These are phyloP conservation scores for Phytophthora colocasiae DNA, from an alignment of 352 stramenopile genomes.

Conservation along the genomic window DNA sequence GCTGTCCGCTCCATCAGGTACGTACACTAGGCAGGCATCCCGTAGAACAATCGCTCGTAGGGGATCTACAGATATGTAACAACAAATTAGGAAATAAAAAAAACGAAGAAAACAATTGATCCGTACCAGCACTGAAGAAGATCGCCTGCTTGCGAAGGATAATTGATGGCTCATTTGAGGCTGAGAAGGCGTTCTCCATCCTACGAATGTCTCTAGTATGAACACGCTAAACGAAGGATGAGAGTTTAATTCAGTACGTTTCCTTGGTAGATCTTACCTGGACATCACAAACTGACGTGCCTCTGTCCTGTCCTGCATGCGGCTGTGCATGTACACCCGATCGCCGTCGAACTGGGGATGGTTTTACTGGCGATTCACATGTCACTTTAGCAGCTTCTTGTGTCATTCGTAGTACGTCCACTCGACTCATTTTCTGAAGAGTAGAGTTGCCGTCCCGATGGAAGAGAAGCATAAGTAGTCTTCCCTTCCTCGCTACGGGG, in stretches of 20 bases:
- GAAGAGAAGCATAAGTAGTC: slow-evolving; percentile 52
- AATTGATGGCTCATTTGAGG: slow-evolving; percentile 70
- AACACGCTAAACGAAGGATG: slow-evolving; percentile 41
- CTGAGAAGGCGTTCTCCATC: slow-evolving; percentile 69
- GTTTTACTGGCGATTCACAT: slow-evolving; percentile 6
- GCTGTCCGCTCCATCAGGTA: slow-evolving; percentile 53
- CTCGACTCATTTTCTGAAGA: slow-evolving; percentile 56
- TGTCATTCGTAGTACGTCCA: slow-evolving; percentile 62
- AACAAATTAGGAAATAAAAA: not conserved
- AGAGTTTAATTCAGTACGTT: not conserved
- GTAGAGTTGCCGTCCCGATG: slow-evolving; percentile 50
- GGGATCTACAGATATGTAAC: slow-evolving; percentile 38
- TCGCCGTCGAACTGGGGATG: slow-evolving; percentile 13
- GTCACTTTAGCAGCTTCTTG: slow-evolving; percentile 52
- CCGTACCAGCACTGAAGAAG: slow-evolving; percentile 63
- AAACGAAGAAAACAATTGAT: not conserved
- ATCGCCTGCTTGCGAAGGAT: slow-evolving; percentile 69
- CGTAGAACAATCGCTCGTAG: slow-evolving; percentile 64
- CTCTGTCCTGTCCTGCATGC: slow-evolving; percentile 5
- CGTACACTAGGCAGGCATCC: slow-evolving; percentile 52
- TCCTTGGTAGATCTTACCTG: slow-evolving; percentile 42
- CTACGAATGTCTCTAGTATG: slow-evolving; percentile 70
- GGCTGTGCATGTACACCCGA: not conserved
- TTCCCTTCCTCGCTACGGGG: slow-evolving; percentile 38
- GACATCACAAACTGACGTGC: slow-evolving; percentile 34